A percentile compares a stretch with the other conserved stretches of the same genome.
Evolutionary conservation across 1,284 basidiomycete species (phyloP).

Genomic region (Rhizoctonia solani): DNA sequence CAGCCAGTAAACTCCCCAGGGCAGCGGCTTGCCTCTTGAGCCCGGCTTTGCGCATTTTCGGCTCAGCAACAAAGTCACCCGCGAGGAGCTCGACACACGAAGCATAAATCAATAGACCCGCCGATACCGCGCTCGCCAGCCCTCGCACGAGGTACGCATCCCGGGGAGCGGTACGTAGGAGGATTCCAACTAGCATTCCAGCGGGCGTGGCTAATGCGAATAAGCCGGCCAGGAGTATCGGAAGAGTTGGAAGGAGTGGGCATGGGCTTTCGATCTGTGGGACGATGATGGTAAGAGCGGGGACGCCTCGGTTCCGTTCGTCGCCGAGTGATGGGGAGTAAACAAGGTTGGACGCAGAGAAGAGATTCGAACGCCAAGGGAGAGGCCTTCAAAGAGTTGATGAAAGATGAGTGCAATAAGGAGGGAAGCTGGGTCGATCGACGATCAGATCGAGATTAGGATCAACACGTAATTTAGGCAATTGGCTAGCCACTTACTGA

Average conservation of each 20-base stretch:
- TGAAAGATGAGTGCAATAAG: conserved; percentile 75
- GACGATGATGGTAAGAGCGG: conserved; percentile 20
- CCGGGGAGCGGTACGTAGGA: conserved; percentile 48
- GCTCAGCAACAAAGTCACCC: conserved; percentile 73
- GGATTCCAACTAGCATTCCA: conserved; percentile 63
- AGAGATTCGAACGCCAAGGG: conserved; percentile 75
- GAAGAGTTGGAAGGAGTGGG: conserved; percentile 46
- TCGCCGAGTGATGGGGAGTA: conserved; percentile 38
- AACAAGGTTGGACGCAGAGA: conserved; percentile 54
- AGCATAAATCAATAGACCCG: conserved; percentile 77
- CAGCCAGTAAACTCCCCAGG: conserved; percentile 40
- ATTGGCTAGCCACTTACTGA: conserved; percentile 54
- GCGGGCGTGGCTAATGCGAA: conserved; percentile 73
- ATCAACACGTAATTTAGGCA: conserved; percentile 16
- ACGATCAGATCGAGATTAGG: conserved; percentile 25
- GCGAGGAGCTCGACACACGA: conserved; percentile 80
- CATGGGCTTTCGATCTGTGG: conserved; percentile 1
- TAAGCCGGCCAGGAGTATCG: conserved; percentile 59
- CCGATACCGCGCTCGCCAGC: conserved; percentile 72
- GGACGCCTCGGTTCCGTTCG: conserved; percentile 1
- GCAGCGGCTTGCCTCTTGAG: conserved; percentile 45
- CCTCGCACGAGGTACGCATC: conserved; percentile 54
- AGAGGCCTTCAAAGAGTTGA: conserved; percentile 78
- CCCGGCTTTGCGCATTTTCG: conserved; percentile 46
- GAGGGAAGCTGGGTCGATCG: conserved; percentile 58